A percentile compares a stretch with the other conserved stretches of the same genome.
Conservation (phyloP, 495 filamentous ascomycete species). For the Neurospora sp. region DNA sequence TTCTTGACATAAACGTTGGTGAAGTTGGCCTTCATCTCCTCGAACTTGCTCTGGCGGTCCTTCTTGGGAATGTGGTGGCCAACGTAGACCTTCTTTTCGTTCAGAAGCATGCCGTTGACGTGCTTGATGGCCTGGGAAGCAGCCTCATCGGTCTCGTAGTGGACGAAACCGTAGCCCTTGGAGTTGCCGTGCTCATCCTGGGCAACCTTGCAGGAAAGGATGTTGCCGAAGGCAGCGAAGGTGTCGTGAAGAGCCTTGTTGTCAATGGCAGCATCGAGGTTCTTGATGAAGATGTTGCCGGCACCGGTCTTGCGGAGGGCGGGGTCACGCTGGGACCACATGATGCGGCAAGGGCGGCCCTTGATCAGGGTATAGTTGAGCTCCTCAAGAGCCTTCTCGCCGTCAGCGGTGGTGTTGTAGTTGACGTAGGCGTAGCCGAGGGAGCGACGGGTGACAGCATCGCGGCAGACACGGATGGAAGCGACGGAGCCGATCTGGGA, state of each 20-base stretch:
- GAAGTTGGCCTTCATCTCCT: slow-evolving; percentile 99
- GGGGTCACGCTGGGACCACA: slow-evolving; percentile 99
- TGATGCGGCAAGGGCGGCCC: slow-evolving; percentile 97
- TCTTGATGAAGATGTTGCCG: slow-evolving; percentile 99
- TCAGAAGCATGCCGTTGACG: slow-evolving; percentile 98
- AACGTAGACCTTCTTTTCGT: slow-evolving; percentile 99
- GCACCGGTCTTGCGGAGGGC: slow-evolving; percentile 98
- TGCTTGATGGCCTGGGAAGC: slow-evolving; percentile 97
- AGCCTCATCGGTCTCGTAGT: slow-evolving; percentile 98
- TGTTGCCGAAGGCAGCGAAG: slow-evolving; percentile 98
- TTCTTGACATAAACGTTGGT: slow-evolving; percentile 99
- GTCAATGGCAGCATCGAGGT: slow-evolving; percentile 94
- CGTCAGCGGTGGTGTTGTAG: slow-evolving; percentile 95
- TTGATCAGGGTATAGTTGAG: slow-evolving; percentile 99
- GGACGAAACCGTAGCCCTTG: slow-evolving; percentile 98
- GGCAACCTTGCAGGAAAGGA: slow-evolving; percentile 98
- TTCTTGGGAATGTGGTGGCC: slow-evolving; percentile 99
- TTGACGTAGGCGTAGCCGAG: slow-evolving; percentile 99
- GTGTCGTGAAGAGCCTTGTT: slow-evolving; percentile 99
- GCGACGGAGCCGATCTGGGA: slow-evolving; percentile 98
- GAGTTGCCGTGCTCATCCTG: slow-evolving; percentile 93
- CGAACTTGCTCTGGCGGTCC: slow-evolving; percentile 99
- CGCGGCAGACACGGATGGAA: slow-evolving; percentile 98
- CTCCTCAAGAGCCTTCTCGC: slow-evolving; percentile 96
- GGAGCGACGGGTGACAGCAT: slow-evolving; percentile 96